Evolutionary conservation across 1,139 yeast species (phyloP).

Genomic region (Arxiozyma telluris): DNA sequence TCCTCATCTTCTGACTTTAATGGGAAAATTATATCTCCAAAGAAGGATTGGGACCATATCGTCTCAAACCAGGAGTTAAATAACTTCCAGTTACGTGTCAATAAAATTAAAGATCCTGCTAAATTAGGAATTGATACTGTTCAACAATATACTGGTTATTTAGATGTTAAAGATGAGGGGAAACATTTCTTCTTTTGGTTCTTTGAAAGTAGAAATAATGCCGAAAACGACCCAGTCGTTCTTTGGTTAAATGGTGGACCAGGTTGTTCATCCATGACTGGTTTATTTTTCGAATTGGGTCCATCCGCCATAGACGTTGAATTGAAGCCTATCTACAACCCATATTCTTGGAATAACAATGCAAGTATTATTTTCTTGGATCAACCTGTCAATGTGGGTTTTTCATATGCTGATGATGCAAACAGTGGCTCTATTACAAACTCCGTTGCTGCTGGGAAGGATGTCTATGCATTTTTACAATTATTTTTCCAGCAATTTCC

Average conservation of each 20-base stretch:
- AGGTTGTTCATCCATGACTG: conserved; percentile 84
- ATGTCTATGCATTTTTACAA: conserved; percentile 84
- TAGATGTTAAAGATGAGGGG: conserved; percentile 75
- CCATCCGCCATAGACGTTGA: conserved; percentile 65
- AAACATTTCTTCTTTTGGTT: conserved; percentile 82
- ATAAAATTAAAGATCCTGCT: conserved; percentile 41
- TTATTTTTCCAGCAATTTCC: conserved; percentile 90
- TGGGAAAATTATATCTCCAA: conserved; percentile 3
- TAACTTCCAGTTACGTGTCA: conserved; percentile 50
- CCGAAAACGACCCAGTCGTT: conserved; percentile 72
- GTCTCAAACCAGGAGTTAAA: conserved; percentile 38
- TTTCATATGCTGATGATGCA: conserved; percentile 58
- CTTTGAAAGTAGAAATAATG: conserved; percentile 86
- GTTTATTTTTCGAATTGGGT: conserved; percentile 86
- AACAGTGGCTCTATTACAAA: conserved; percentile 42
- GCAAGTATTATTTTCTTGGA: conserved; percentile 89
- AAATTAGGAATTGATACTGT: conserved; percentile 66
- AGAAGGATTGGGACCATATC: conserved; percentile 46
- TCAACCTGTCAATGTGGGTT: conserved; percentile 93
- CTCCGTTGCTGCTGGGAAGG: conserved; percentile 86
- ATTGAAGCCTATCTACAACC: conserved; percentile 65
- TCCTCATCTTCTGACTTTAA: neutral
- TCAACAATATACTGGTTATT: conserved; percentile 79
- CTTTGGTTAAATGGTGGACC: conserved; percentile 92
- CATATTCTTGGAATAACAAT: conserved; percentile 78